A percentile compares a stretch with the other conserved stretches of the same genome.
Evolutionary conservation across 2,329 filamentous ascomycete species (phyloP).

Genomic region (Albophoma yamanashiensis): DNA sequence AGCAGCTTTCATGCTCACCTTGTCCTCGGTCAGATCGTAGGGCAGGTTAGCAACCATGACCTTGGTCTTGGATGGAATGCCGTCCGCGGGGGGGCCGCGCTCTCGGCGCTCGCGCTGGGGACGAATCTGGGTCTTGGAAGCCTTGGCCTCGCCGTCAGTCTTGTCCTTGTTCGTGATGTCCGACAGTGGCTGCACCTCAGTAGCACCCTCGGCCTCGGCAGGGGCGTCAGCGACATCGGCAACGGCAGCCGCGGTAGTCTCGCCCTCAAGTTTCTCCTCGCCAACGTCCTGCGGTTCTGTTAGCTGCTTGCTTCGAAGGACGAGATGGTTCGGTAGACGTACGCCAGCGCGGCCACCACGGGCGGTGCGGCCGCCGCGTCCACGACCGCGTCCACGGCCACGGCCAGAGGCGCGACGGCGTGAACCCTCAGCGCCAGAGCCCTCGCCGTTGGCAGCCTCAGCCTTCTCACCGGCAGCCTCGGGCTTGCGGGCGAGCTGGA

Average conservation of each 20-base stretch:
- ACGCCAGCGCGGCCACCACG: slow-evolving; percentile 40
- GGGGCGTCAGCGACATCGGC: slow-evolving; percentile 35
- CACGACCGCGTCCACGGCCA: slow-evolving; percentile 59
- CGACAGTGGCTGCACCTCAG: slow-evolving; percentile 47
- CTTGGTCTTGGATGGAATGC: slow-evolving; percentile 98
- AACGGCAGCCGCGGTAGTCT: slow-evolving; percentile 23
- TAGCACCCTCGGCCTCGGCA: slow-evolving; percentile 32
- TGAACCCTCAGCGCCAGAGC: slow-evolving; percentile 54
- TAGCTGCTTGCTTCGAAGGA: background rate
- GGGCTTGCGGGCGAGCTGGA: slow-evolving; percentile 96
- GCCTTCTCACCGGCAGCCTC: slow-evolving; percentile 71
- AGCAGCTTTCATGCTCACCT: slow-evolving; percentile 48
- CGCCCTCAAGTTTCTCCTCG: slow-evolving; percentile 37
- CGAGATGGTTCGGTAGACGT: slow-evolving; percentile 6
- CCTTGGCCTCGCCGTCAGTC: slow-evolving; percentile 50
- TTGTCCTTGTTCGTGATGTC: slow-evolving; percentile 50
- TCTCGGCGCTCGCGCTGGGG: slow-evolving; percentile 55
- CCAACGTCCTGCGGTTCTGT: slow-evolving; percentile 15
- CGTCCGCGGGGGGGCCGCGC: slow-evolving; percentile 93
- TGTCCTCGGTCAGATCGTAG: slow-evolving; percentile 95
- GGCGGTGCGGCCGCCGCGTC: slow-evolving; percentile 54
- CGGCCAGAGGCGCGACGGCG: slow-evolving; percentile 53
- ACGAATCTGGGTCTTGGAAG: slow-evolving; percentile 42
- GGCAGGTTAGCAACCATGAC: slow-evolving; percentile 99
- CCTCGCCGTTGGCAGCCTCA: slow-evolving; percentile 68